Conservation (phyloP, 805 yeast genomes). For the Saturnispora serradocipensis region DNA sequence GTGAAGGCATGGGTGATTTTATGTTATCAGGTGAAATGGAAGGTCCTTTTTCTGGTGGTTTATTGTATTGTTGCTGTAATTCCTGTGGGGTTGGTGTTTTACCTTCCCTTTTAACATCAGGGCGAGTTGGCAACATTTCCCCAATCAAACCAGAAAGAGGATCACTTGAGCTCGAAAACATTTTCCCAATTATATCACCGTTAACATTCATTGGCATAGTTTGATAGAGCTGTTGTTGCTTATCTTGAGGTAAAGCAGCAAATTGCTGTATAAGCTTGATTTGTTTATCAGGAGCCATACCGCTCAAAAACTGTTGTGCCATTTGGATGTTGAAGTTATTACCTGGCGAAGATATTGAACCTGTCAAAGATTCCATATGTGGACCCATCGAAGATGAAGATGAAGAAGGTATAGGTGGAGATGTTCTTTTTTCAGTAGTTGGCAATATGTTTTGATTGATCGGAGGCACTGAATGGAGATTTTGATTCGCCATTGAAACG, state of each 20-base stretch:
- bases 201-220: conserved; percentile 9
- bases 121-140: conserved; percentile 8
- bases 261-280: conserved; percentile 12
- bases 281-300: conserved; percentile 13
- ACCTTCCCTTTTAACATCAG: conserved; percentile 2
- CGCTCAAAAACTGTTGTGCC: conserved; percentile 10
- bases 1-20: conserved; percentile 20
- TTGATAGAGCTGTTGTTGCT: conserved; percentile 14
- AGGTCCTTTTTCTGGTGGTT: conserved; percentile 16
- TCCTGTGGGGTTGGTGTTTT: conserved; percentile 15
- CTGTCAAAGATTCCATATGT: not conserved
- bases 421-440: not conserved
- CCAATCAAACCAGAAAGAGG: conserved; percentile 9
- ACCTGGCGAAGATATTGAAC: not conserved
- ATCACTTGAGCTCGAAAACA: conserved; percentile 2
- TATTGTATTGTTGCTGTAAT: conserved; percentile 17
- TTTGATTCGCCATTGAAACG: conserved; percentile 6
- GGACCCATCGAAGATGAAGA: not conserved
- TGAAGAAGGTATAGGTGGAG: not conserved
- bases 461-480: not conserved
- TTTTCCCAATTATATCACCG: conserved; percentile 2
- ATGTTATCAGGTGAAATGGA: conserved; percentile 25
- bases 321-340: not conserved
- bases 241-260: conserved; percentile 12
- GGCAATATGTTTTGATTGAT: not conserved